phyloP scores from a whole-genome alignment of 306 rosid species.

The Sindora glabra region DNA sequence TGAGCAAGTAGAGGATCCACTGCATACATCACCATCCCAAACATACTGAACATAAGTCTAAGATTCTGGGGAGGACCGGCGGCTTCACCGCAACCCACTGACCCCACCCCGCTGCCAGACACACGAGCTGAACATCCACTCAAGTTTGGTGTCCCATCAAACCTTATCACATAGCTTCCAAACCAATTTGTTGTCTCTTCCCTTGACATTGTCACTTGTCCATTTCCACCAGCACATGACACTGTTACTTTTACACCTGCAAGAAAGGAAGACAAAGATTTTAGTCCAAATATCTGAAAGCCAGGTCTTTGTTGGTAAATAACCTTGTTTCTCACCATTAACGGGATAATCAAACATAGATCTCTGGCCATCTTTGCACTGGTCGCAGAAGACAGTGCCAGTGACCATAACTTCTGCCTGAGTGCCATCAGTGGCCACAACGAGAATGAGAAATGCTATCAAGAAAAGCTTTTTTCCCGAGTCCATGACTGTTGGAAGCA shows the following conservation, averaged over 20 bases:
- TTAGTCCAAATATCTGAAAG: too few species aligned
- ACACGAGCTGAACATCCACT: conserved; percentile 51
- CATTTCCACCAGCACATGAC: conserved; percentile 56
- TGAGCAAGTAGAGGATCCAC: conserved; percentile 76
- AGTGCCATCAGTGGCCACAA: conserved; percentile 34
- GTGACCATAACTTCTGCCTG: conserved; percentile 52
- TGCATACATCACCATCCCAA: conserved; percentile 59
- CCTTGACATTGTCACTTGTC: conserved; percentile 53
- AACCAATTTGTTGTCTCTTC: conserved; percentile 79
- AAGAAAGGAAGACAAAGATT: neutral
- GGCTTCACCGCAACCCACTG: conserved; percentile 43
- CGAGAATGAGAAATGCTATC: conserved; percentile 28
- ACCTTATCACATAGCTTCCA: conserved; percentile 55
- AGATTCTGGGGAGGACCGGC: conserved; percentile 68
- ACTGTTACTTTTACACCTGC: conserved; percentile 69
- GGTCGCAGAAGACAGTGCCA: conserved; percentile 87
- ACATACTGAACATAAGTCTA: conserved; percentile 62
- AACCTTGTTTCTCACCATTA: too few species aligned
- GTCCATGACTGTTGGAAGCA: conserved; percentile 49
- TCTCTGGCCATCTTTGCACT: conserved; percentile 79
- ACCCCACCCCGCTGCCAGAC: conserved; percentile 37
- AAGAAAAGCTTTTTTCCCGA: conserved; percentile 26
- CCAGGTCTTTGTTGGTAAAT: too few species aligned
- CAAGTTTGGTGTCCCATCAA: conserved; percentile 74
- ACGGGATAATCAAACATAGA: conserved; percentile 75